Conservation (phyloP, 2,329 filamentous ascomycete genomes). For the Fonsecaea multimorphosa region DNA sequence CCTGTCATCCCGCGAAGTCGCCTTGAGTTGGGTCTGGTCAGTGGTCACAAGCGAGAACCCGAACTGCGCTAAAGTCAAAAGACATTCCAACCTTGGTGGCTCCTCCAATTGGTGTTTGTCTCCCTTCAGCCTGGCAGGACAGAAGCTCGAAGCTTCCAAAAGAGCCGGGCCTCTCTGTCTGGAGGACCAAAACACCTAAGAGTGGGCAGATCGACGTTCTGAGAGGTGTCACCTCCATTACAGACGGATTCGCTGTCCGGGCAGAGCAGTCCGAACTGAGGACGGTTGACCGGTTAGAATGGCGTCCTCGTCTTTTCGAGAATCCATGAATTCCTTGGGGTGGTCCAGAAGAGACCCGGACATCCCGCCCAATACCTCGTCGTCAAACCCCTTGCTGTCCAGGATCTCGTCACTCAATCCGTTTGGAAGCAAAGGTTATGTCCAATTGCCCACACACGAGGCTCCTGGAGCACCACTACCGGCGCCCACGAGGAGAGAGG, state of each 20-base stretch:
- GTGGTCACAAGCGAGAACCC: constrained; percentile 27
- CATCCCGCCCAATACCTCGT: constrained; percentile 71
- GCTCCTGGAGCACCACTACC: constrained; percentile 82
- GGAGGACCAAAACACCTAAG: constrained; percentile 9
- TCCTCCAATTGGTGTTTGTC: constrained; percentile 15
- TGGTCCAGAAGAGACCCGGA: constrained; percentile 88
- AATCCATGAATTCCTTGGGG: constrained; percentile 92
- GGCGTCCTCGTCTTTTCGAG: constrained; percentile 87
- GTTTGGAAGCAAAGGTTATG: constrained; percentile 80
- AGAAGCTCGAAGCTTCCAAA: constrained; percentile 6
- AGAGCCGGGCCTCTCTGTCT: constrained; percentile 8
- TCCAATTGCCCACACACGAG: constrained; percentile 86
- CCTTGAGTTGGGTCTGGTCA: constrained; percentile 24
- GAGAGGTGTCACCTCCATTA: constrained; percentile 5
- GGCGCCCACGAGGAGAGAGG: constrained; percentile 81
- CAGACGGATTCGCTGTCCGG: constrained; percentile 14
- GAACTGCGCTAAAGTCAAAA: constrained; percentile 4
- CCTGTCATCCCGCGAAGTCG: constrained; percentile 20
- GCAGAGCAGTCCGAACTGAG: constrained; percentile 1
- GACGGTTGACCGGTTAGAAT: constrained; percentile 55
- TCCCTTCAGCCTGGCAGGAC: constrained; percentile 2
- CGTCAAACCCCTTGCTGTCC: constrained; percentile 75
- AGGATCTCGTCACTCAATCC: constrained; percentile 86
- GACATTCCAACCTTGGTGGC: constrained; percentile 14
- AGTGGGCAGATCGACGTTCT: constrained; percentile 13